A percentile compares a stretch with the other conserved stretches of the same genome.
phyloP scores from a whole-genome alignment of 345 rosid genomes.

The Euphorbia tirucalli region DNA sequence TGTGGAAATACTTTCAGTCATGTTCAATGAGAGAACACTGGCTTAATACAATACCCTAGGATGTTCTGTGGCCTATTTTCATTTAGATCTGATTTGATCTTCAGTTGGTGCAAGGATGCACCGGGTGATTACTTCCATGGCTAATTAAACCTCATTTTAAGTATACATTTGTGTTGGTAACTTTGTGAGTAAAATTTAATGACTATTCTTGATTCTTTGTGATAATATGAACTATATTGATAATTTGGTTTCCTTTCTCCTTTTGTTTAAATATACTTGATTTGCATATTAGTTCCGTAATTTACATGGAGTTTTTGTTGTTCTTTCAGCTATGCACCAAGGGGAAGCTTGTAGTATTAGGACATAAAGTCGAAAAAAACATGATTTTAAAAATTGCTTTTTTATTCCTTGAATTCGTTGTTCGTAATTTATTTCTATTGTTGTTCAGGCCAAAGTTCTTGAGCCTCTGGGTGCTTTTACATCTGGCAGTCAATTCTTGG shows the following conservation, averaged over 20 bases:
- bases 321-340: neutral
- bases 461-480: constrained; percentile 93
- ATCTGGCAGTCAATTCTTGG: constrained; percentile 93
- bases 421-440: constrained; percentile 13
- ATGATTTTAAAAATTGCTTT: neutral
- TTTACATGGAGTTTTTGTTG: neutral
- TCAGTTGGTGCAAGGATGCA: neutral
- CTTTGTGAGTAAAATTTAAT: neutral
- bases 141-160: neutral
- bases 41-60: neutral
- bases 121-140: neutral
- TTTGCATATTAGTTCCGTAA: neutral
- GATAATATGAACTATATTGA: neutral
- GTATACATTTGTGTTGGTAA: neutral
- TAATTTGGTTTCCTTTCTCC: neutral
- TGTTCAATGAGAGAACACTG: neutral
- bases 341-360: neutral
- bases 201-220: neutral
- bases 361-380: neutral
- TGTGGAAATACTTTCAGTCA: no score
- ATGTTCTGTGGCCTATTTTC: neutral
- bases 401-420: constrained; percentile 1
- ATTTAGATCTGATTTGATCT: neutral
- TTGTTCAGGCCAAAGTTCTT: constrained; percentile 80
- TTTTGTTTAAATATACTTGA: neutral